A percentile compares a stretch with the other conserved stretches of the same genome.
Evolutionary conservation across 78 protist species (phyloP).

Genomic region (Guillardia theta): DNA sequence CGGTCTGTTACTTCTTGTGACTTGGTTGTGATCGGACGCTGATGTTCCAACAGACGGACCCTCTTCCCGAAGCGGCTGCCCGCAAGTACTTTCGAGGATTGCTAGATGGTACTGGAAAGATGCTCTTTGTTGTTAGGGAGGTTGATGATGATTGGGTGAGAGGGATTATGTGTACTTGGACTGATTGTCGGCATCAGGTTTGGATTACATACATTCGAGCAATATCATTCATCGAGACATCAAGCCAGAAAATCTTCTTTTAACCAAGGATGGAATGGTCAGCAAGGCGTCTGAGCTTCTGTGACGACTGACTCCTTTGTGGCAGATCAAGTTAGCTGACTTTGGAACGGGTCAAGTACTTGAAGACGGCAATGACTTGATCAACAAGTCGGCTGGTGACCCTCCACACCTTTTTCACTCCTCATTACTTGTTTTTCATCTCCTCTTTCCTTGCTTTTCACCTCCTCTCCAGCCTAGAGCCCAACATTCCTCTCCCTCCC

Average conservation of each 20-base stretch:
- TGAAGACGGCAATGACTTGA: background rate
- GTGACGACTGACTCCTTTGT: too few relatives aligned
- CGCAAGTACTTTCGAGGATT: background rate
- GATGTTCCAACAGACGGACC: background rate
- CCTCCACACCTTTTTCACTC: too few relatives aligned
- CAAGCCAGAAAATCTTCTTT: slow-evolving; percentile 34
- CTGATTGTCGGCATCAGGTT: background rate
- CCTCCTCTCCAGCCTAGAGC: too few relatives aligned
- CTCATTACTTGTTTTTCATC: too few relatives aligned
- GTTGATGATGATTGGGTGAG: background rate
- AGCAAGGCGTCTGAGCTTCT: too few relatives aligned
- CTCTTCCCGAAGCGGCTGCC: background rate
- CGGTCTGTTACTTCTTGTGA: background rate
- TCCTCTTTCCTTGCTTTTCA: too few relatives aligned
- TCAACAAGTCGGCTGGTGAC: background rate
- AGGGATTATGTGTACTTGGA: background rate
- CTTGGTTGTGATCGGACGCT: background rate
- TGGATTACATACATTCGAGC: background rate
- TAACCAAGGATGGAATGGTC: too few relatives aligned
- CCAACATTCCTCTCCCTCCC: too few relatives aligned
- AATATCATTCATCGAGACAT: background rate
- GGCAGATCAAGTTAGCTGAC: background rate
- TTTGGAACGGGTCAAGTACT: background rate
- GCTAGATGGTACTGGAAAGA: background rate
- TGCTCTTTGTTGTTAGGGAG: background rate